Base-by-base conservation (phyloP, 1,284 basidiomycete species). In the Cystobasidium pallidum region DNA sequence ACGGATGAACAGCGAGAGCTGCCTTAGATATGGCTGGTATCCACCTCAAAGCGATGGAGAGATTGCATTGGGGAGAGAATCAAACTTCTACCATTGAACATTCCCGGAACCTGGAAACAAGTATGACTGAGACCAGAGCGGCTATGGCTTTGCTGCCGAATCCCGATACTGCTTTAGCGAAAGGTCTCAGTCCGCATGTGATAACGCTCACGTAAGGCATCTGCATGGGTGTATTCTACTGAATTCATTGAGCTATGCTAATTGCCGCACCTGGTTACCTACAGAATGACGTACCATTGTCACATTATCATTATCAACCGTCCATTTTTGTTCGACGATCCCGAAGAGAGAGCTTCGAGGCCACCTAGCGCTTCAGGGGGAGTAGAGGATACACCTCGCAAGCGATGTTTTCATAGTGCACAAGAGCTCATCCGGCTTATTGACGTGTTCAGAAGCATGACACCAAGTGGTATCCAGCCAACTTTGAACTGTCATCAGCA, bases 231-330 rank as follows among this genome's bases (percentile, higher is more conserved):
- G n/a, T 6, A 4, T 34, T 58, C 30, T 21, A 4, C 3, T 45
- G 43, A 45, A 17, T 6, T 17, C 7, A 39, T 39, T 6, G 36
- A 39, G n/a, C 11, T 3, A 15, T 17, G 43, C 43, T 45, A 17
- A 45, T 11, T 6, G 11, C 19, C n/a, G 43, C 19, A 3, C 43
- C 11, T 45, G 41, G 7, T 62, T 10, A 13, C 21, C 24, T 39
- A 28, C 49, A 66, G 54, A n/a, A 70, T 70, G 67, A 55, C 57
- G 17, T 70, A 70, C 30, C 36, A 62, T 47, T 70, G 67, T 47
- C 67, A 70, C 34, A 70, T 70, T n/a, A 70, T 70, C 57, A 70
- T 70, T 24, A 57, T 70, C 43, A 70, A 70, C 41, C 55, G 67
- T 17, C 67, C 67, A 8, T 70, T 70, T 47, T 45, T 70, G 15